Base-by-base conservation (phyloP, 441 rosid genomes). In the Adansonia grandidieri region DNA sequence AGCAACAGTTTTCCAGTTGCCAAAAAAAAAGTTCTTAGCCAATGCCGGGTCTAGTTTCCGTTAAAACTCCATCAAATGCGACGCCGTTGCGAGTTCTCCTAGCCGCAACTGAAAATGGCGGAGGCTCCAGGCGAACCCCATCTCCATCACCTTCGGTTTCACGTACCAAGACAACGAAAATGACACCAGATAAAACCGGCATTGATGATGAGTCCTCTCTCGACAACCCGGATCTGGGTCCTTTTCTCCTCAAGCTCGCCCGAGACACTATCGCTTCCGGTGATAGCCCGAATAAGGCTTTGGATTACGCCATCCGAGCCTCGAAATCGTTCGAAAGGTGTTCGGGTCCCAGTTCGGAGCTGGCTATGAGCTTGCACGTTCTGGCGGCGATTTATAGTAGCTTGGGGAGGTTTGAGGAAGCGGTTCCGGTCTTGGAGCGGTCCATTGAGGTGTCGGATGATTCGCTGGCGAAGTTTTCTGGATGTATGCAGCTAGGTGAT, bases 401-500 rank as follows among this genome's bases (percentile, higher is more conserved):
- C 77, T 66, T 88, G 80, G 89, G 89, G 62, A 84, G 82, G 78
- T 85, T 81, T 42, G 83, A 84, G 67, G 92, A 88, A 79, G 93
- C 91, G 58, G 77, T 89, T 72, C 89, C 88, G 53, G 84, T 84
- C 53, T 84, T 91, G 5, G 90, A 89, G 80, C 86, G 85, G 58
- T 83, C 91, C 65, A 82, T 88, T 63, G 82, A 82, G 63, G 77
- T 81, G 9, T 53, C 81, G 65, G 89, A 82, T 69, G 81, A 83
- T 54, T 85, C 87, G 6, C 79, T 91, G 56, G 89, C 91, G 7
- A 87, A 84, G 76, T 87, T 89, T 76, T 80, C 93, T 8, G 92
- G 90, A 73, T 80, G 64, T 13, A 86, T 89, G 91, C 91, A 87
- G 80, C 84, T 88, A 1, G 92, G 93, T 0, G 95, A 91, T 67